These are phyloP conservation scores for Apiospora aurea DNA, from an alignment of 2,329 filamentous ascomycete genomes.

Conservation along the genomic window DNA sequence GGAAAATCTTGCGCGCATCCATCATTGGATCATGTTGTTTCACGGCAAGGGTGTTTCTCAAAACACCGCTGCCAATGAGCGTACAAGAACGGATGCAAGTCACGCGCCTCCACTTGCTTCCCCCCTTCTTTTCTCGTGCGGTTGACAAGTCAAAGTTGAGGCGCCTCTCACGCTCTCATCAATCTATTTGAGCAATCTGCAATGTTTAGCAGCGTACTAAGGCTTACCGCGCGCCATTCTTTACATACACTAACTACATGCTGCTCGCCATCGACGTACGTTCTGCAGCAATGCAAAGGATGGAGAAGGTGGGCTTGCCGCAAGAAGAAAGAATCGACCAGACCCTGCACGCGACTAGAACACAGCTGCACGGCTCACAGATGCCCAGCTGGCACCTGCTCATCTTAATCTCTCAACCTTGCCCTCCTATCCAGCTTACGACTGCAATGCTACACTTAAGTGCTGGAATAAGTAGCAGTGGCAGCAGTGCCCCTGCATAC, in stretches of 20 bases:
- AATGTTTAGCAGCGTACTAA: constrained; percentile 18
- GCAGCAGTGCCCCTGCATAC: background rate
- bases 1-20: background rate
- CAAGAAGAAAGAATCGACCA: constrained; percentile 10
- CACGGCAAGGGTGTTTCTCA: background rate
- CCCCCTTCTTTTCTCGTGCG: background rate
- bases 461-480: background rate
- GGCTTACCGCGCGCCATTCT: background rate
- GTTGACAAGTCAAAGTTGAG: constrained; percentile 4
- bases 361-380: background rate
- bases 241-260: background rate
- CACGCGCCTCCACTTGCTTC: background rate
- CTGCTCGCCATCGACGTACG: background rate
- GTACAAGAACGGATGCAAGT: background rate
- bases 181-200: background rate
- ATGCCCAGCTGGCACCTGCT: constrained; percentile 12
- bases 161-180: background rate
- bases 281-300: background rate
- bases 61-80: constrained; percentile 8
- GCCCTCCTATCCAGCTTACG: constrained; percentile 14
- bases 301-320: constrained; percentile 9
- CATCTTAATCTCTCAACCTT: constrained; percentile 7
- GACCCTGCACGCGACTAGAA: background rate
- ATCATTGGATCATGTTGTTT: constrained; percentile 18
- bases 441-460: background rate